Conservation (phyloP, 495 filamentous ascomycete genomes). For the Penicillium desertorum region DNA sequence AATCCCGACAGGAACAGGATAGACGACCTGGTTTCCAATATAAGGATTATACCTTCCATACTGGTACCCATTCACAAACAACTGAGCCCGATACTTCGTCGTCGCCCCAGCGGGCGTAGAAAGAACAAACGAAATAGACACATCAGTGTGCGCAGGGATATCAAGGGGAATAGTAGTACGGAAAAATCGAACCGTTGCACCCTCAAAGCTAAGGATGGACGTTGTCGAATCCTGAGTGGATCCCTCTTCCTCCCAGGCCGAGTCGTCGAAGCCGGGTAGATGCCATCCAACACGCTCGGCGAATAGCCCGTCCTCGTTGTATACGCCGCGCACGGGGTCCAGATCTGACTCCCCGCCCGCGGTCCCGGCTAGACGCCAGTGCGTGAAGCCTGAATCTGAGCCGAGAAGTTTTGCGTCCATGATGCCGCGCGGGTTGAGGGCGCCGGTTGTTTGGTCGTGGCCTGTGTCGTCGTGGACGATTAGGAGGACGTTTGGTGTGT, state of each 20-base stretch:
- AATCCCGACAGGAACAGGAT: slow-evolving; percentile 50
- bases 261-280: slow-evolving; percentile 57
- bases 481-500: slow-evolving; percentile 59
- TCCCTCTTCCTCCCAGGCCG: slow-evolving; percentile 37
- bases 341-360: slow-evolving; percentile 66
- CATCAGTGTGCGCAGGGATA: slow-evolving; percentile 40
- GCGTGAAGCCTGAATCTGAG: slow-evolving; percentile 42
- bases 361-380: slow-evolving; percentile 75
- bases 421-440: slow-evolving; percentile 69
- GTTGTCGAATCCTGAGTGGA: slow-evolving; percentile 15
- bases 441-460: slow-evolving; percentile 60
- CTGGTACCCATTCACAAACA: slow-evolving; percentile 53
- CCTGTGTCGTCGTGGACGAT: slow-evolving; percentile 74
- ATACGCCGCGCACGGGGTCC: slow-evolving; percentile 64
- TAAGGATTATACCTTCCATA: slow-evolving; percentile 51
- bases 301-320: slow-evolving; percentile 71
- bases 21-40: slow-evolving; percentile 53
- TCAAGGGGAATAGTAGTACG: slow-evolving; percentile 54
- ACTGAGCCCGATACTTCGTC: slow-evolving; percentile 36
- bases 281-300: slow-evolving; percentile 69
- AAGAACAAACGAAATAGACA: slow-evolving; percentile 49
- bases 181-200: slow-evolving; percentile 57
- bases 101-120: slow-evolving; percentile 23
- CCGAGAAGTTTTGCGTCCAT: slow-evolving; percentile 53
- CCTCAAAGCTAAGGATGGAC: slow-evolving; percentile 47